phyloP scores from a whole-genome alignment of 2,329 filamentous ascomycete species.

The Cladosporium sp. region DNA sequence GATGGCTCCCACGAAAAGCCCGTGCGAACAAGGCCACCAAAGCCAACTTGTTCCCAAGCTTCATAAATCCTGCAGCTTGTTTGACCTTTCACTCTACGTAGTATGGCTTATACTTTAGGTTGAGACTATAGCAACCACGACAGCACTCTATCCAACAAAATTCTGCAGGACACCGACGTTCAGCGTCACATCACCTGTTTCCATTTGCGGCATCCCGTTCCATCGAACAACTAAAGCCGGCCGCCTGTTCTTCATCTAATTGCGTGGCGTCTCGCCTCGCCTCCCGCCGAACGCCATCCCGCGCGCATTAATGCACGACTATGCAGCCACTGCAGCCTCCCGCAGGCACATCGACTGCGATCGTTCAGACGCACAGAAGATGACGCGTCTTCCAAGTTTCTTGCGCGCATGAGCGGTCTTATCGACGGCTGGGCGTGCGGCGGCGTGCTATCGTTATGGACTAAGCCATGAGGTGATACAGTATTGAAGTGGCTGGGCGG shows the following conservation, averaged over 20 bases:
- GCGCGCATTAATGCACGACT: neutral
- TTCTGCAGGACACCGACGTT: too few relatives aligned
- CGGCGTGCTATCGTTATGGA: neutral
- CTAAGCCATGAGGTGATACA: neutral
- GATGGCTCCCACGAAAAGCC: neutral
- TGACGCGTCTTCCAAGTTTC: constrained; percentile 11
- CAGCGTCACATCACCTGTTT: too few relatives aligned
- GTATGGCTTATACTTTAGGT: neutral
- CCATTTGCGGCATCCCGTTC: neutral
- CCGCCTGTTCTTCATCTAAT: neutral
- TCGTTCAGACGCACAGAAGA: constrained; percentile 4
- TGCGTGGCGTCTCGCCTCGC: constrained; percentile 10
- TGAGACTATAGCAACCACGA: neutral
- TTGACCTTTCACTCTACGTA: neutral
- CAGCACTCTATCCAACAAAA: neutral
- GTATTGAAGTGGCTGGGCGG: neutral
- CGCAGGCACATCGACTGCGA: constrained; percentile 1
- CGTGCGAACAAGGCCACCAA: neutral
- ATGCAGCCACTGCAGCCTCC: neutral
- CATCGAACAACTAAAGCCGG: too few relatives aligned
- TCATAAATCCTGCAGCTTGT: neutral
- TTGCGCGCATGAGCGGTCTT: neutral
- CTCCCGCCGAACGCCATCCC: neutral
- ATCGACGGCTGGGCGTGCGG: neutral
- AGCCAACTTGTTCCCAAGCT: neutral